Conservation (phyloP, 2,329 filamentous ascomycete species). For the Whalleya microplaca region DNA sequence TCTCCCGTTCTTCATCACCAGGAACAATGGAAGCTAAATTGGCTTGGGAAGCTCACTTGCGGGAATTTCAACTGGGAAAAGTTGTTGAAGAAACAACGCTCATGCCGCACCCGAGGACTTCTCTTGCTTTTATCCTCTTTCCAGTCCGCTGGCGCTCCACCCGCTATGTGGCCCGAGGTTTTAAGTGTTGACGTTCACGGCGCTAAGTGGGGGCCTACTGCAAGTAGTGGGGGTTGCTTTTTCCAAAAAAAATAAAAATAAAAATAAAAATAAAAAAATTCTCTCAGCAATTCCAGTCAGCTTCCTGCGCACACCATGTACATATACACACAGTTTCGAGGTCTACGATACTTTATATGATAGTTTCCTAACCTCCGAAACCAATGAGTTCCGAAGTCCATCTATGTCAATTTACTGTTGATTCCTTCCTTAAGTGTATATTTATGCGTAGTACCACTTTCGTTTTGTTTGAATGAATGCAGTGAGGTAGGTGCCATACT, state of each 20-base stretch:
- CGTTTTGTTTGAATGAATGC: too few species aligned
- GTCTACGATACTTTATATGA: too few species aligned
- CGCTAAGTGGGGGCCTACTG: conserved; percentile 13
- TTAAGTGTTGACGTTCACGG: conserved; percentile 19
- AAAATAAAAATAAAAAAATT: neutral
- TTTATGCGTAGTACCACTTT: too few species aligned
- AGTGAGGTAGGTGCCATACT: neutral
- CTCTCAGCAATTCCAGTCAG: neutral
- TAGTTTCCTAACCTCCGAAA: too few species aligned
- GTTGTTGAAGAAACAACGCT: conserved; percentile 5
- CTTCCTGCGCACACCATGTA: too few species aligned
- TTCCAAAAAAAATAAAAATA: neutral
- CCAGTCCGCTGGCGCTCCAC: conserved; percentile 20
- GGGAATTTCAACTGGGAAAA: conserved; percentile 11
- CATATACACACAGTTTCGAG: too few species aligned
- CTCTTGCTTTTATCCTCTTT: conserved; percentile 19
- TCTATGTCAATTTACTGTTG: too few species aligned
- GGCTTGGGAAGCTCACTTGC: neutral
- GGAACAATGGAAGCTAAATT: too few species aligned
- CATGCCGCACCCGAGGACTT: conserved; percentile 12
- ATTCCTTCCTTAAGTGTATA: too few species aligned
- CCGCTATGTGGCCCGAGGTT: conserved; percentile 14
- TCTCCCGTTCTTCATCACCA: too few species aligned
- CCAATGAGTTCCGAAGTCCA: too few species aligned
- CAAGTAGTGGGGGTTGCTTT: conserved; percentile 12